Percentiles rank a stretch among this genome's conserved stretches.
Conservation (phyloP, 495 filamentous ascomycete genomes). For the Annulohypoxylon moriforme region DNA sequence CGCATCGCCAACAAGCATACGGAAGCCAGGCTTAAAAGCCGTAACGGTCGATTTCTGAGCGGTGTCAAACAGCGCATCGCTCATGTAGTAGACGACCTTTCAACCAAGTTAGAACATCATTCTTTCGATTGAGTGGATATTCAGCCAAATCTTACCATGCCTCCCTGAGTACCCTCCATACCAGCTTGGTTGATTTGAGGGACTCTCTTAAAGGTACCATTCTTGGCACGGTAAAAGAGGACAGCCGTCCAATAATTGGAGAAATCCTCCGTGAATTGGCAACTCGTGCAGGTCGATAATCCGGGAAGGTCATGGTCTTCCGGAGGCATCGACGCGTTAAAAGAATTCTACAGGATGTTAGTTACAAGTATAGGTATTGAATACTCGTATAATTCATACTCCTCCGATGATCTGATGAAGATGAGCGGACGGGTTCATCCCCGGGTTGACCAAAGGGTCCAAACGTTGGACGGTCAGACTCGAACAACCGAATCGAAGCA, state of each 20-base stretch:
- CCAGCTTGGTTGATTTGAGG: slow-evolving; percentile 57
- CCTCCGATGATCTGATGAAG: slow-evolving; percentile 60
- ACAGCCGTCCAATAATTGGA: slow-evolving; percentile 61
- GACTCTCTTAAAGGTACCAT: slow-evolving; percentile 54
- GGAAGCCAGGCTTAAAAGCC: slow-evolving; percentile 61
- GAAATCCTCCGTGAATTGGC: slow-evolving; percentile 55
- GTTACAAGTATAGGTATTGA: not conserved
- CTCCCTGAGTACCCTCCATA: slow-evolving; percentile 54
- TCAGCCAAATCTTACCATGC: slow-evolving; percentile 43
- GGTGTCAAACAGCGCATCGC: slow-evolving; percentile 59
- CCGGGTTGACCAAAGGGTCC: slow-evolving; percentile 13
- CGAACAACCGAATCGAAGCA: slow-evolving; percentile 52
- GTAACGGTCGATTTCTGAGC: slow-evolving; percentile 58
- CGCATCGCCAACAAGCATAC: slow-evolving; percentile 56
- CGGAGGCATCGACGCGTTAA: slow-evolving; percentile 53
- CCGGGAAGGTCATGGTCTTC: slow-evolving; percentile 46
- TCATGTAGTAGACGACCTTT: slow-evolving; percentile 63
- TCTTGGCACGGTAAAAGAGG: slow-evolving; percentile 52
- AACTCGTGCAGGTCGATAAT: slow-evolving; percentile 55
- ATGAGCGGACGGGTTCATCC: slow-evolving; percentile 52
- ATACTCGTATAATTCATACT: slow-evolving; percentile 63
- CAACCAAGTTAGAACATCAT: slow-evolving; percentile 7
- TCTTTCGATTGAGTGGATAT: not conserved
- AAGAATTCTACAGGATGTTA: slow-evolving; percentile 44
- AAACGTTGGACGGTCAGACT: slow-evolving; percentile 13